Evolutionary conservation across 1,139 yeast genomes (phyloP), one percentile per base, ranked within the genome.

Genomic region (Taphrina betulina): DNA sequence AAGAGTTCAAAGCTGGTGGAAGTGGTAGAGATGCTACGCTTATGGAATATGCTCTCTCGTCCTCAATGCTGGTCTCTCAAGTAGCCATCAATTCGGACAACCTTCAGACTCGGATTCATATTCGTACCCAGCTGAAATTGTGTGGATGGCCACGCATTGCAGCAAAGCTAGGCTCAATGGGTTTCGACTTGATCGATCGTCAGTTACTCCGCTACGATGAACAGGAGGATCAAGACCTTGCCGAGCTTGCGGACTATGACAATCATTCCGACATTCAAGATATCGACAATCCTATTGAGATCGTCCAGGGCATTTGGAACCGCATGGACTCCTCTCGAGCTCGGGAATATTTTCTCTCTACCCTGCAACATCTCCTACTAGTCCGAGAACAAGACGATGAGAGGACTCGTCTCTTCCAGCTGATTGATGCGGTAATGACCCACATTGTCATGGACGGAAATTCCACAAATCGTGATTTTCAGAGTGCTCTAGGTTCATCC

Each of bases 311-410:
- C 23, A 75, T 90, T 58, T 84, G 94, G 88, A 72, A 76, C n/a
- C 76, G 79, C 24, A 79, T 87, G 12, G 80, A 79, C 61, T 83
- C 86, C 35, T 79, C 92, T 1, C 84, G 81, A 50, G 89, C 87
- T 61, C 73, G 68, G 58, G 83, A 82, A 12, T 79, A 80, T 65
- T 80, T 90, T 54, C 69, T 83, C 2, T 83, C 95, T 52, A 81
- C 95, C 16, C 77, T 92, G 63, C 96, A 90, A 66, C 95, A 90
- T 70, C 73, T 92, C 63, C 82, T 87, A 63, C 75, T 90, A 61
- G 68, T 74, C 3, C 68, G 73, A 24, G 69, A 69, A 33, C 69
- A 68, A 41, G 70, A 76, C 19, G 80, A 78, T 61, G 94, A 85
- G 16, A 89, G 87, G 46, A 74, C 80, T 0, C 75, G 90, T 62